Base-by-base conservation (phyloP, 78 protist genomes). In the Emiliania huxleyi region DNA sequence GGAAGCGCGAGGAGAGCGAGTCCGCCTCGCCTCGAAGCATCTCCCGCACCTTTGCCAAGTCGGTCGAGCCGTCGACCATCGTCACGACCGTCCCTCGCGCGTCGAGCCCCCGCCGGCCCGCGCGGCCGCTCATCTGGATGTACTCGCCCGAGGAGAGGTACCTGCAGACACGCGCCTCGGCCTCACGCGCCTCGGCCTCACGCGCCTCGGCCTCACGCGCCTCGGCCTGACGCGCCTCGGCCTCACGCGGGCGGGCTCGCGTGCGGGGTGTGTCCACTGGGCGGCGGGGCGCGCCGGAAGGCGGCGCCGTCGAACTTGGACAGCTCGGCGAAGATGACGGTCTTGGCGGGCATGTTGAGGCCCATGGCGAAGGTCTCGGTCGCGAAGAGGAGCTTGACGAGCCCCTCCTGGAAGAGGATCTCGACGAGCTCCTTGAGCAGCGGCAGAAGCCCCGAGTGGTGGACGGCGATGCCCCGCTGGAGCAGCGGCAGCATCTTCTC, bases 1-100 rank as follows among this genome's bases (percentile, higher is more conserved):
- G 96, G 94, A 99, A 99, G 33, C 98, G 35, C 40, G 95, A 83
- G 49, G 94, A 96, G 62, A 99, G 96, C 35, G 96, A 92, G 62
- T 98, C 98, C 11, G 99, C 95, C 3, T 77, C 69, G 35, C 99
- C 99, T 40, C 56, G 87, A 45, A 97, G 94, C 97, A 98, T 97
- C 62, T 87, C 93, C 45, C 93, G 93, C 52, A 96, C 93, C 0
- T 90, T 95, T 0, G 79, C 94, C 12, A 96, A 96, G 43, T 97
- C 98, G 93, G 96, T 95, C 69, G 92, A 55, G 84, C 97, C 98
- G 48, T 98, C 98, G 33, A 96, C 94, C 97, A 98, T 97, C 91
- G 5, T 2, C 52, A 98, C 95, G 45, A 98, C 99, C 21, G 98
- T 94, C 79, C 99, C 99, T 1, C 92, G 88, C 46, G 91, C 81